Evolutionary conservation across 805 yeast species (phyloP).

Genomic region (Pichia nakasei): DNA sequence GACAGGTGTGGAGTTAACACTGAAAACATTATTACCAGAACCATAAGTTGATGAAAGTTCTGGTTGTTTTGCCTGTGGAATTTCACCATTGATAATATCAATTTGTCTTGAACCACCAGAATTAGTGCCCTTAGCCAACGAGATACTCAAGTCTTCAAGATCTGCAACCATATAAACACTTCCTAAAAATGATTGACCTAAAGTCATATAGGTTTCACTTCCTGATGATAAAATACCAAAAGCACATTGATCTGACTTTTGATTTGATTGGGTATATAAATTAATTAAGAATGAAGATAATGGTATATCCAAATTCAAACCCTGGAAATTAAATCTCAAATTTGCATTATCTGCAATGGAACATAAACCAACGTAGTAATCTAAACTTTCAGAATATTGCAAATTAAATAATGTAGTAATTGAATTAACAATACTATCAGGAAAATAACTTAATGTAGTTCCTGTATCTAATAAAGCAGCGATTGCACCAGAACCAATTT

Average conservation of each 20-base stretch:
- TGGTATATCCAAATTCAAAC: constrained; percentile 46
- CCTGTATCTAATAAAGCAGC: constrained; percentile 51
- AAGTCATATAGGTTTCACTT: constrained; percentile 27
- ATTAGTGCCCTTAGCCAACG: constrained; percentile 38
- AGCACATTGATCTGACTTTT: constrained; percentile 31
- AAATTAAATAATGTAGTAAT: constrained; percentile 31
- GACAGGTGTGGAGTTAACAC: constrained; percentile 4
- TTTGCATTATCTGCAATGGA: constrained; percentile 16
- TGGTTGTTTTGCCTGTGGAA: constrained; percentile 20
- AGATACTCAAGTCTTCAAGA: constrained; percentile 35
- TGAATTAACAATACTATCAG: constrained; percentile 24
- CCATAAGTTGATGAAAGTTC: constrained; percentile 6
- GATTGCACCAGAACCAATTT: constrained; percentile 21
- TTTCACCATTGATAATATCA: constrained; percentile 25
- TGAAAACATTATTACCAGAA: constrained; percentile 4
- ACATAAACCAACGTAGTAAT: constrained; percentile 43
- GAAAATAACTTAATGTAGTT: constrained; percentile 42
- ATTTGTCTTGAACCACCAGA: constrained; percentile 29
- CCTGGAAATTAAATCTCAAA: constrained; percentile 48
- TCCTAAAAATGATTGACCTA: constrained; percentile 48
- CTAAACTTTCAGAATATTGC: constrained; percentile 30
- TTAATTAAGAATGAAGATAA: constrained; percentile 22
- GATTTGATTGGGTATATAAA: constrained; percentile 12
- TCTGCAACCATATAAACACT: constrained; percentile 49
- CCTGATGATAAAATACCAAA: constrained; percentile 32